phyloP scores from a whole-genome alignment of 2,329 filamentous ascomycete genomes.

The Ampelomyces quisqualis region DNA sequence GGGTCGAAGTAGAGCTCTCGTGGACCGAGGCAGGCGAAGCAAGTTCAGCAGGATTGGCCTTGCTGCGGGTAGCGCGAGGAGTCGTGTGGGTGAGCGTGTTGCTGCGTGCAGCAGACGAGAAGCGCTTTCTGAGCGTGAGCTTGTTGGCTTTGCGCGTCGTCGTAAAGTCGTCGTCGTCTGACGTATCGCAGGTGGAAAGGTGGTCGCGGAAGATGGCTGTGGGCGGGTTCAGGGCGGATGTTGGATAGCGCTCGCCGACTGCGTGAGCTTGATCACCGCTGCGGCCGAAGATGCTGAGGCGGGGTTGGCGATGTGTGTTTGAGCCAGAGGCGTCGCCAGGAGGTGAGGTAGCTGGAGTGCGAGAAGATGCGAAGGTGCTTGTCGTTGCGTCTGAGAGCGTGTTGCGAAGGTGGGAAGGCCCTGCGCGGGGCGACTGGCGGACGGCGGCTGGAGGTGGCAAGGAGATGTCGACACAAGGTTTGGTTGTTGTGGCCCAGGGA shows the following conservation, averaged over 20 bases:
- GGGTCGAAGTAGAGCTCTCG: slow-evolving; percentile 11
- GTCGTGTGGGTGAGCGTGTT: slow-evolving; percentile 12
- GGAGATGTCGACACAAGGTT: slow-evolving; percentile 44
- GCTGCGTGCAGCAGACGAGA: slow-evolving; percentile 23
- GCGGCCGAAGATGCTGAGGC: slow-evolving; percentile 26
- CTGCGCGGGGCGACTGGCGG: slow-evolving; percentile 30
- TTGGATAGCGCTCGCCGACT: slow-evolving; percentile 53
- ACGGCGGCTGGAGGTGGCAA: slow-evolving; percentile 39
- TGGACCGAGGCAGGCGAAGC: slow-evolving; percentile 14
- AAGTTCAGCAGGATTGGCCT: slow-evolving; percentile 15
- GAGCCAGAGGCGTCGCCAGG: slow-evolving; percentile 13
- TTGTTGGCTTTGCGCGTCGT: slow-evolving; percentile 23
- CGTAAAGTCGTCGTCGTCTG: slow-evolving; percentile 30
- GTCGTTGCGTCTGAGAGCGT: slow-evolving; percentile 28
- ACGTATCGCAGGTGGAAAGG: slow-evolving; percentile 26
- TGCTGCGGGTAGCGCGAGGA: slow-evolving; percentile 14
- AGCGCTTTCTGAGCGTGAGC: slow-evolving; percentile 26
- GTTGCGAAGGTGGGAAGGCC: slow-evolving; percentile 35
- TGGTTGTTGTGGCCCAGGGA: slow-evolving; percentile 46
- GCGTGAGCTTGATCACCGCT: slow-evolving; percentile 35
- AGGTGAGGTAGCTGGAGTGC: slow-evolving; percentile 17
- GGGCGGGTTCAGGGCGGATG: slow-evolving; percentile 49
- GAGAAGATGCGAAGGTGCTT: slow-evolving; percentile 21
- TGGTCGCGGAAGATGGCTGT: slow-evolving; percentile 29
- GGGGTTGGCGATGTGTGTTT: slow-evolving; percentile 17